phyloP scores from a whole-genome alignment of 1,139 yeast species.

The Geotrichum histeridarum region DNA sequence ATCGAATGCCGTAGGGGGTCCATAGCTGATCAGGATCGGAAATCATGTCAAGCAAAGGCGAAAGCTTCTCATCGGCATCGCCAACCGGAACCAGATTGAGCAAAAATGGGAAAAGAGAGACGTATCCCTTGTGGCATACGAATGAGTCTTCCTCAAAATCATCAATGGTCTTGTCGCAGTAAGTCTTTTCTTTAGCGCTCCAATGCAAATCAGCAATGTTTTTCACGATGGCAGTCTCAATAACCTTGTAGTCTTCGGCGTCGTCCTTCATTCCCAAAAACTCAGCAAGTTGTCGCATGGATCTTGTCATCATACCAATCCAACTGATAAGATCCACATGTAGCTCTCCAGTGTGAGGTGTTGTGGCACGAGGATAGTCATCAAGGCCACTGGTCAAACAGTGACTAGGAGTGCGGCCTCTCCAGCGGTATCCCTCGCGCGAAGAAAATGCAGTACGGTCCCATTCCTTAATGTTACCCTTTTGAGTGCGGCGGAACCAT shows the following conservation, averaged over 20 bases:
- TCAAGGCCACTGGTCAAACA: slow-evolving; percentile 92
- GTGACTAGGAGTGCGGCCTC: slow-evolving; percentile 80
- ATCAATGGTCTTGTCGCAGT: slow-evolving; percentile 79
- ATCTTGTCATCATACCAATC: slow-evolving; percentile 88
- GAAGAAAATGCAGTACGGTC: slow-evolving; percentile 52
- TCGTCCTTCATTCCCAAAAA: slow-evolving; percentile 59
- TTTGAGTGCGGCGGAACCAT: slow-evolving; percentile 80
- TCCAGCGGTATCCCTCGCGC: slow-evolving; percentile 82
- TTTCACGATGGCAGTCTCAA: slow-evolving; percentile 52
- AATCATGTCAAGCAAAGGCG: slow-evolving; percentile 50
- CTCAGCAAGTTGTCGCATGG: slow-evolving; percentile 70
- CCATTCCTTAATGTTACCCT: slow-evolving; percentile 68
- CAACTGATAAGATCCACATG: slow-evolving; percentile 87
- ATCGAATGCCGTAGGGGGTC: slow-evolving; percentile 75
- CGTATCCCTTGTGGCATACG: slow-evolving; percentile 86
- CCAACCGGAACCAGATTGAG: slow-evolving; percentile 50
- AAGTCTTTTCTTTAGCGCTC: slow-evolving; percentile 61
- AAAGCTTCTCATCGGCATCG: slow-evolving; percentile 44
- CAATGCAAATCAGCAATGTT: slow-evolving; percentile 77
- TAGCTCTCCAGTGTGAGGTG: slow-evolving; percentile 82
- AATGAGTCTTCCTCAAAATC: slow-evolving; percentile 59
- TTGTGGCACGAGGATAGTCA: slow-evolving; percentile 84
- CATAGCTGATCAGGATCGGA: slow-evolving; percentile 70
- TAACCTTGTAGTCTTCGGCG: slow-evolving; percentile 45
- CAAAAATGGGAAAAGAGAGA: slow-evolving; percentile 79